Conservation (phyloP, 1,284 basidiomycete species). For the Tausonia pullulans region DNA sequence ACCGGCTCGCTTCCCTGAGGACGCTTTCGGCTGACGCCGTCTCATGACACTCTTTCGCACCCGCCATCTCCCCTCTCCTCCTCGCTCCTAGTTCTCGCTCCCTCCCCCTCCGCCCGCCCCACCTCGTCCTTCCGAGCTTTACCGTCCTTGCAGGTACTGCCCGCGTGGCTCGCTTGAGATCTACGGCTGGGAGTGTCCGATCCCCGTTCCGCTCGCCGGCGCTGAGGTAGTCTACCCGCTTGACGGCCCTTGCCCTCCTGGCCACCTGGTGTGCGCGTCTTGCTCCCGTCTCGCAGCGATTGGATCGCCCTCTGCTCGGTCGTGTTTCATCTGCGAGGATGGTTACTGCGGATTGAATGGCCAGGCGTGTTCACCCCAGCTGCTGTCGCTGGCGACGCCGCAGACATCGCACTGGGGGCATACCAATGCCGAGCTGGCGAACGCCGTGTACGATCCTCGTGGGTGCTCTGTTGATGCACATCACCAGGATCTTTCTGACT, state of each 20-base stretch:
- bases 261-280: conserved; percentile 6
- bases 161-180: not conserved
- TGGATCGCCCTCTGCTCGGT: conserved; percentile 1
- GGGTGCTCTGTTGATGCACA: too few species aligned
- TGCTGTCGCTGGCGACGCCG: not conserved
- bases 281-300: conserved; percentile 8
- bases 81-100: not conserved
- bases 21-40: too few species aligned
- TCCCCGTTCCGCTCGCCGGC: conserved; percentile 6
- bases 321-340: conserved; percentile 8
- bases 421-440: not conserved
- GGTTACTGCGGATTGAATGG: conserved; percentile 2
- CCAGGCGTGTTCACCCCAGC: conserved; percentile 1
- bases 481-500: too few species aligned
- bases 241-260: conserved; percentile 14
- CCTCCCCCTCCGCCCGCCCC: conserved; percentile 9
- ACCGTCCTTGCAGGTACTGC: conserved; percentile 13
- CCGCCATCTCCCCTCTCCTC: not conserved
- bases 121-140: conserved; percentile 6
- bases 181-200: conserved; percentile 7
- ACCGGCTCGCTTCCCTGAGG: too few species aligned
- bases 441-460: not conserved
- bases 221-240: conserved; percentile 2
- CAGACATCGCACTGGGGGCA: conserved; percentile 2
- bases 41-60: too few species aligned